phyloP scores from a whole-genome alignment of 2,329 filamentous ascomycete species.

The Colletotrichum falcatum region DNA sequence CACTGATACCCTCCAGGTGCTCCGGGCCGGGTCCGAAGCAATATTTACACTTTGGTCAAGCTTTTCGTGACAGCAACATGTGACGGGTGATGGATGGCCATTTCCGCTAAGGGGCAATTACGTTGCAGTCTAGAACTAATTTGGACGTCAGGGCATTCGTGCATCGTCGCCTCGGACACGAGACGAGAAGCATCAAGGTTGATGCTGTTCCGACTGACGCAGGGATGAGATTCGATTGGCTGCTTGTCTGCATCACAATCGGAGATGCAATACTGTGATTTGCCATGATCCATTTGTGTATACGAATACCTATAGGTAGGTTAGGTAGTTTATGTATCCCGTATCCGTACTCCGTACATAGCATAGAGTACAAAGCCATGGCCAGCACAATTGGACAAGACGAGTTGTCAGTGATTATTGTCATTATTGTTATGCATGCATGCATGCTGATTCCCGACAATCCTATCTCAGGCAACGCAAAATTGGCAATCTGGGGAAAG shows the following conservation, averaged over 20 bases:
- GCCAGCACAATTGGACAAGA: not conserved
- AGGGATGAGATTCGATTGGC: not conserved
- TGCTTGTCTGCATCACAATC: not conserved
- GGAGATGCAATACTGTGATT: too few species aligned
- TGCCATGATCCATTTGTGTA: too few species aligned
- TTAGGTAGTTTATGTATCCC: too few species aligned
- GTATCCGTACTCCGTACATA: too few species aligned
- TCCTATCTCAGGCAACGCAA: not conserved
- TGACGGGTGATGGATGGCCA: too few species aligned
- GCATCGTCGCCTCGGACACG: not conserved
- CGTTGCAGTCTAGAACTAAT: not conserved
- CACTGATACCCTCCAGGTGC: not conserved
- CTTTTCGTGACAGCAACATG: not conserved
- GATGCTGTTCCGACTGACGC: not conserved
- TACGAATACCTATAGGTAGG: too few species aligned
- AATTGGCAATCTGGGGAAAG: constrained; percentile 25
- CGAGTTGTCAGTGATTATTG: too few species aligned
- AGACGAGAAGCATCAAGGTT: not conserved
- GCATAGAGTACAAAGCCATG: not conserved
- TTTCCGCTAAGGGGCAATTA: not conserved
- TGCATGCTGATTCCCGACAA: not conserved
- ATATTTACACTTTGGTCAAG: not conserved
- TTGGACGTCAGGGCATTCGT: not conserved
- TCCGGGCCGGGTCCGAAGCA: not conserved
- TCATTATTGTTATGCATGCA: too few species aligned